Base-by-base conservation (phyloP, 495 filamentous ascomycete species). In the Aspergillus olivimuriae region DNA sequence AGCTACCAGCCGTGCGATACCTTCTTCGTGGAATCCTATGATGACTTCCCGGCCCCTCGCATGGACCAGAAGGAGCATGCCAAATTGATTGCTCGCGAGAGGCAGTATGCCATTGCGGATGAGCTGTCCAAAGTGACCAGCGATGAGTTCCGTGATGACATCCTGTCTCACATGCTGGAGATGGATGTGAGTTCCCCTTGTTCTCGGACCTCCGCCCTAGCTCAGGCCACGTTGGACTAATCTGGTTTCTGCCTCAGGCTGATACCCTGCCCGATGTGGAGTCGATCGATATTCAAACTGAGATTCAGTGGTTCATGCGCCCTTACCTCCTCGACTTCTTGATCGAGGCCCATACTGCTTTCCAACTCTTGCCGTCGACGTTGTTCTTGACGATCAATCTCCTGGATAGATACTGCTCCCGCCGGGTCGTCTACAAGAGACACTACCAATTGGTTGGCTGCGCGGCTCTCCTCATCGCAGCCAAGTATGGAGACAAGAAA, bases 231-330 rank as follows among this genome's bases (percentile, higher is more conserved):
- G 23, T 30, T 36, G n/a, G 41, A n/a, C 52, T 58, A 52, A 58
- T 35, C 33, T n/a, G 47, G 32, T 53, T 74, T 52, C 37, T 11
- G n/a, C 41, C 31, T 39, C 50, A 96, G 92, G 70, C 79, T 52
- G 82, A 89, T 62, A 97, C 94, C 24, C 70, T 96, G 51, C 89
- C 92, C 22, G 94, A 99, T 61, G 88, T 94, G 56, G 89, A 89
- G 53, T 88, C 91, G 14, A 99, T 99, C 62, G 92, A 99, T 53
- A 94, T 97, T 62, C 92, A 99, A 65, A 86, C 89, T 35, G 92
- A 99, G 71, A 97, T 99, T 43, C 88, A 96, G 60, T 99, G 94
- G 94, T 96, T 90, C 72, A 99, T 99, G 92, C 77, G 92, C 52
- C 91, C 92, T 0, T 99, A 95, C 62, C 82, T 99, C 20, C 82